Evolutionary conservation across 2,329 filamentous ascomycete genomes (phyloP), one percentile per base, ranked within the genome.

Genomic region (Cordyceps farinosa): DNA sequence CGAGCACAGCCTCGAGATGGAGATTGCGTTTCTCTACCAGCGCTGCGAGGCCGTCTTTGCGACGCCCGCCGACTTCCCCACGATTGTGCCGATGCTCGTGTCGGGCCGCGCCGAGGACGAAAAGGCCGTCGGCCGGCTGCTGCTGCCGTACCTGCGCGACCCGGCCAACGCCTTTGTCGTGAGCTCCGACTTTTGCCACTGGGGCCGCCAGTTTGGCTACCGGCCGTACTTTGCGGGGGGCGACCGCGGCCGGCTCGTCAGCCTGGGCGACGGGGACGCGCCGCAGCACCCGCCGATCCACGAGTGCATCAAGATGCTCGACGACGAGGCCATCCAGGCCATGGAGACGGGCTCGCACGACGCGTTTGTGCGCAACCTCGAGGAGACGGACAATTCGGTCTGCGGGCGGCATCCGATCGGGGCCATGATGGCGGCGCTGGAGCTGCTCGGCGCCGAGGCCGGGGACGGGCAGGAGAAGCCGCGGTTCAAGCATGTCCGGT

Each of bases 1-100:
- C 5, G 95, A 99, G 76, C 95, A 99, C 76, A 97, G 91, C 58
- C 84, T 98, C 1, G 95, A 99, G 79, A 96, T 99, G 90, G 95
- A 99, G 69, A 82, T 98, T 9, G 94, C 95, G 0, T 97, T 96
- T 72, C 89, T 98, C 66, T 93, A 92, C 80, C 92, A 93, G 72
- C 86, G 90, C 60, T 82, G 87, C 2, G 71, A 82, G 57, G 77
- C 81, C 64, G 81, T 80, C 0, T 83, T 85, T 66, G 77, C 76
- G 0, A 77, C 80, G 0, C 71, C 77, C 0, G 77, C 83, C 1
- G 71, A 82, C 4, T 91, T 90, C 69, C 92, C 94, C 0, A 84
- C 83, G 7, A 83, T 99, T 4, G 84, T 97, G 0, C 95, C 95
- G 0, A 89, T 99, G 60, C 85, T 99, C 69, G 82, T 99, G 15